These are phyloP conservation scores for Chrysosporium keratinophilum DNA, from an alignment of 2,329 filamentous ascomycete species.

Conservation along the genomic window DNA sequence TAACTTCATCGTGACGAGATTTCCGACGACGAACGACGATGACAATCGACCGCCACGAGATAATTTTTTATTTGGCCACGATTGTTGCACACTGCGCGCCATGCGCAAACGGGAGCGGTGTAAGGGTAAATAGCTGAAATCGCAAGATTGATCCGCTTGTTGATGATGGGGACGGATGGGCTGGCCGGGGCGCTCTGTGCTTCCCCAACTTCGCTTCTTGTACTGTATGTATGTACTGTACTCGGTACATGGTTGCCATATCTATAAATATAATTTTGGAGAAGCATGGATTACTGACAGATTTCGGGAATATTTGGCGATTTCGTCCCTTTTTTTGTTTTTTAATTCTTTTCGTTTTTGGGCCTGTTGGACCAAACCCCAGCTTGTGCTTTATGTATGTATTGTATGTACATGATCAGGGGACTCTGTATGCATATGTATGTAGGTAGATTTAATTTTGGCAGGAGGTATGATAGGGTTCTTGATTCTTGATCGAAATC, in stretches of 20 bases:
- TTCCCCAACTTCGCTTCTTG: not conserved
- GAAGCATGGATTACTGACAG: not conserved
- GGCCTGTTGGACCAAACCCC: not conserved
- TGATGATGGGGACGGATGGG: not conserved
- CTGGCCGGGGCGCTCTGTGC: not conserved
- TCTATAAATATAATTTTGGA: slow-evolving; percentile 1
- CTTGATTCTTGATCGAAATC: too few relatives aligned
- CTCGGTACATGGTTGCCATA: not conserved
- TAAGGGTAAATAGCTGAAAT: not conserved
- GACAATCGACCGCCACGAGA: not conserved
- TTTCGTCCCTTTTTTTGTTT: not conserved
- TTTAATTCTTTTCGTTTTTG: too few relatives aligned
- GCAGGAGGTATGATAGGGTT: too few relatives aligned
- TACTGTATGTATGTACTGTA: not conserved
- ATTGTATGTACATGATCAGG: too few relatives aligned
- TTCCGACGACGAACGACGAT: not conserved
- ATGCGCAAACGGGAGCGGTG: slow-evolving; percentile 5
- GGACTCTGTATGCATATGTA: too few relatives aligned
- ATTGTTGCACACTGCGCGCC: not conserved
- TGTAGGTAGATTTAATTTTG: too few relatives aligned
- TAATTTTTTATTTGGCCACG: not conserved
- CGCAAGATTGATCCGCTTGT: not conserved
- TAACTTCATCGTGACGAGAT: slow-evolving; percentile 1
- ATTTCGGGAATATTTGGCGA: slow-evolving; percentile 5
- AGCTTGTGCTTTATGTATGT: not conserved